Evolutionary conservation across 2,329 filamentous ascomycete genomes (phyloP).

Genomic region (Teratosphaeriaceae sp.): DNA sequence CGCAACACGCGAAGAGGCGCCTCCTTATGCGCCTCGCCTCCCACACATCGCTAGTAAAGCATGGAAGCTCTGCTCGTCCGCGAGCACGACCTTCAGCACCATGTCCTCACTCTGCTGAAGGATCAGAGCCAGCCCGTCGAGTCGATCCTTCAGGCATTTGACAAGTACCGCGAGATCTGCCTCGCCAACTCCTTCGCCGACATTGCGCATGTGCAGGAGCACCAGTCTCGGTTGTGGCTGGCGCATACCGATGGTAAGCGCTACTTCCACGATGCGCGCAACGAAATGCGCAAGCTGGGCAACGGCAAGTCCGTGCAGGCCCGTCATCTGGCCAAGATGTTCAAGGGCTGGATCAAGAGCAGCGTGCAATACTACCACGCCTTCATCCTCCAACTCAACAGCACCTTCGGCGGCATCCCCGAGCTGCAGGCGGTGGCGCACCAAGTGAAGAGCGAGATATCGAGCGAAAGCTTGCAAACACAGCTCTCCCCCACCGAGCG

Average conservation of each 20-base stretch:
- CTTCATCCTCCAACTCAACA: conserved; percentile 71
- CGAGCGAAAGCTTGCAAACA: conserved; percentile 19
- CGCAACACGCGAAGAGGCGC: conserved; percentile 26
- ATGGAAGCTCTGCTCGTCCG: conserved; percentile 28
- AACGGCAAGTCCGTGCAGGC: conserved; percentile 55
- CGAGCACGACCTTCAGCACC: conserved; percentile 23
- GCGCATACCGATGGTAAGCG: conserved; percentile 71
- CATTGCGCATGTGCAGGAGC: conserved; percentile 56
- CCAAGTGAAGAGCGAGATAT: conserved; percentile 17
- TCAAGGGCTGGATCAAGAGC: conserved; percentile 77
- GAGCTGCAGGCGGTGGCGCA: conserved; percentile 53
- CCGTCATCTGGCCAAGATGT: conserved; percentile 75
- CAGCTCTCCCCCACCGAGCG: conserved; percentile 40
- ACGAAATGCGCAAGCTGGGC: conserved; percentile 41
- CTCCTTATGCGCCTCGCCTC: conserved; percentile 8
- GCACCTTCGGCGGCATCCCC: conserved; percentile 49
- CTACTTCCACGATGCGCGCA: conserved; percentile 66
- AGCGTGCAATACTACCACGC: conserved; percentile 84
- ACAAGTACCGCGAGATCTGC: conserved; percentile 58
- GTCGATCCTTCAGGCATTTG: conserved; percentile 20
- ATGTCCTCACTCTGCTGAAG: conserved; percentile 22
- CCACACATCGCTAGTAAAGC: conserved; percentile 12
- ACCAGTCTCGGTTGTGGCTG: conserved; percentile 71
- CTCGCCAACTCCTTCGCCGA: conserved; percentile 68
- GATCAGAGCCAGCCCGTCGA: conserved; percentile 17